Evolutionary conservation across 345 rosid genomes (phyloP).

Genomic region (Litchi chinensis): DNA sequence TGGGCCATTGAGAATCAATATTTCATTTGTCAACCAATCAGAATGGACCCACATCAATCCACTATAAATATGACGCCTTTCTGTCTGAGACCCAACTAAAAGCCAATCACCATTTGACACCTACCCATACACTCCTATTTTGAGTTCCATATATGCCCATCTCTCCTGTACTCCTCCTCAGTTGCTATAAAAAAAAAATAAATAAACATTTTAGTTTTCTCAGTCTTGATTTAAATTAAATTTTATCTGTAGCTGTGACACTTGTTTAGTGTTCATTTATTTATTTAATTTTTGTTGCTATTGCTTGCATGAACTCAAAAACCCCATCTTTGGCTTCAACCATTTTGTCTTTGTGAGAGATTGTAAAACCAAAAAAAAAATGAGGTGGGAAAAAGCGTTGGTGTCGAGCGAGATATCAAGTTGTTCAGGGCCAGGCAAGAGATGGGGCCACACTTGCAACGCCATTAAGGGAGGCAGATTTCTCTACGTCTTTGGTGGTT

Average conservation of each 20-base stretch:
- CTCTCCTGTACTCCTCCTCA: neutral
- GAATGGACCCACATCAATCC: neutral
- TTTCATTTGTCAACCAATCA: neutral
- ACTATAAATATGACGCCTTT: neutral
- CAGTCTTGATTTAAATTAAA: slow-evolving; percentile 22
- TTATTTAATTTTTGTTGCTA: neutral
- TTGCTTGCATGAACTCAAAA: slow-evolving; percentile 30
- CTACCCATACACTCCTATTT: neutral
- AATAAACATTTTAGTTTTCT: neutral
- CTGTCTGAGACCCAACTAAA: neutral
- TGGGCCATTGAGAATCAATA: neutral
- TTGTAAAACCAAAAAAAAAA: slow-evolving; percentile 20
- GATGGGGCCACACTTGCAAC: slow-evolving; percentile 99
- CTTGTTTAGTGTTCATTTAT: neutral
- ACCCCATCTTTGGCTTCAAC: slow-evolving; percentile 13
- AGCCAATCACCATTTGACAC: neutral
- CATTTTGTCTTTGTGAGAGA: slow-evolving; percentile 26
- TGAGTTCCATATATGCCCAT: neutral
- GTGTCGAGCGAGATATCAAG: slow-evolving; percentile 25
- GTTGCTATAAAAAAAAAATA: neutral
- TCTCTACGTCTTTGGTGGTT: slow-evolving; percentile 92
- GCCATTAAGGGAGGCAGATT: slow-evolving; percentile 83
- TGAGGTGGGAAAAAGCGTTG: slow-evolving; percentile 84
- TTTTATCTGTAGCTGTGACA: neutral
- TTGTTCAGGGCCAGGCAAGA: slow-evolving; percentile 71